Percentiles rank a stretch among this genome's conserved stretches.
These are phyloP conservation scores for Curvularia sp. DNA, from an alignment of 2,329 filamentous ascomycete species.

Conservation along the genomic window DNA sequence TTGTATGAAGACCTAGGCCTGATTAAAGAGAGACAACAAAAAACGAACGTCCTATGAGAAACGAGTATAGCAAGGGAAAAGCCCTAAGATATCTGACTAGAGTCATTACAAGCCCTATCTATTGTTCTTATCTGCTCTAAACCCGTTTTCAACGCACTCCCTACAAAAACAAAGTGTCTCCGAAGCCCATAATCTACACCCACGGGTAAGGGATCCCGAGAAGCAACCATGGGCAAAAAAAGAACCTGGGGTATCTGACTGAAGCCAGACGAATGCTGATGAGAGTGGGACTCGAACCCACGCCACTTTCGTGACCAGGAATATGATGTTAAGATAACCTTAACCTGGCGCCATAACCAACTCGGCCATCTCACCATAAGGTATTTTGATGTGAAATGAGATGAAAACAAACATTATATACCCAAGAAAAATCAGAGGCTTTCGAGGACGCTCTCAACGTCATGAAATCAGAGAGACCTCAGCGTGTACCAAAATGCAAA, in stretches of 20 bases:
- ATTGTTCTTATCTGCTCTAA: too few relatives aligned
- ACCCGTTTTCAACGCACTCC: not conserved
- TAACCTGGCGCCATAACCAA: constrained; percentile 47
- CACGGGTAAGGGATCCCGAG: not conserved
- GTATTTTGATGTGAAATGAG: not conserved
- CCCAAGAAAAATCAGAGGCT: too few relatives aligned
- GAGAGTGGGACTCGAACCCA: constrained; percentile 52
- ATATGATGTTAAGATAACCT: constrained; percentile 32
- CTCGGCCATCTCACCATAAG: constrained; percentile 22
- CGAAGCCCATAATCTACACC: not conserved
- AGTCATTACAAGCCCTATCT: too few relatives aligned
- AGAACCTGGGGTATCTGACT: constrained; percentile 30
- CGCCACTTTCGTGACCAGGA: constrained; percentile 51
- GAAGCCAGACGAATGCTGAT: constrained; percentile 44
- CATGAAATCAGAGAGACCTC: too few relatives aligned
- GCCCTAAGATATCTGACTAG: too few relatives aligned
- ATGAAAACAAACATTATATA: too few relatives aligned
- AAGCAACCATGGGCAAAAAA: constrained; percentile 19
- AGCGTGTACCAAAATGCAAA: not conserved
- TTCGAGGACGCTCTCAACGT: too few relatives aligned
- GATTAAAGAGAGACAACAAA: not conserved
- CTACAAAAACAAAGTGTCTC: not conserved
- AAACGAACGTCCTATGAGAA: not conserved
- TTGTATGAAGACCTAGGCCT: not conserved
- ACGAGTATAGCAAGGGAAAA: too few relatives aligned